Percentiles rank a stretch among this genome's conserved stretches.
phyloP scores from a whole-genome alignment of 225 moss, liverwort and hornwort genomes.

The Sphagnum tenellum region DNA sequence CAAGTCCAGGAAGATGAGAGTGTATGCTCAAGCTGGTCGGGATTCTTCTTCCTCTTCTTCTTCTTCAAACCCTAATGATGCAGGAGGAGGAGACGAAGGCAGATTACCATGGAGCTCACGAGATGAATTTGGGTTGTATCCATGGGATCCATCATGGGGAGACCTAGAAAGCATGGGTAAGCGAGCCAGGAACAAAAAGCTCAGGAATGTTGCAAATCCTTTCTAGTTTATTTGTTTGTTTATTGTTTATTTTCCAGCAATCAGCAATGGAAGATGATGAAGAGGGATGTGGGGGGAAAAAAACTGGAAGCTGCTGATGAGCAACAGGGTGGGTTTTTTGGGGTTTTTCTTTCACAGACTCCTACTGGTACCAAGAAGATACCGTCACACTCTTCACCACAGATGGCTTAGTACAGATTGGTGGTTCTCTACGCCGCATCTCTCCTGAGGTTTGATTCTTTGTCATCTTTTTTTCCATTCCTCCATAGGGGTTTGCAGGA shows the following conservation, averaged over 20 bases:
- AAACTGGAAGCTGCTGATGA: neutral
- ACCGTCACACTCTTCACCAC: constrained; percentile 75
- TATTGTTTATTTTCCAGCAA: neutral
- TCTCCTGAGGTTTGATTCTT: constrained; percentile 32
- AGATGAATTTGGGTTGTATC: constrained; percentile 82
- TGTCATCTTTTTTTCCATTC: neutral
- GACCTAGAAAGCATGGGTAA: constrained; percentile 39
- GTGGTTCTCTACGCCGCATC: constrained; percentile 60
- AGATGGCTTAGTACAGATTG: constrained; percentile 80
- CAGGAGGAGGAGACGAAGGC: constrained; percentile 38
- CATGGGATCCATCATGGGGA: constrained; percentile 92
- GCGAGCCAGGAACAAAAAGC: neutral
- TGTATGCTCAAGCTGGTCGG: constrained; percentile 13
- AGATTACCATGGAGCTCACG: constrained; percentile 42
- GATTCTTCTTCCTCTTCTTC: constrained; percentile 1
- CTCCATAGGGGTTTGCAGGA: neutral
- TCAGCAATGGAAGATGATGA: neutral
- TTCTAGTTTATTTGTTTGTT: neutral
- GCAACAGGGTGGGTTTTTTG: neutral
- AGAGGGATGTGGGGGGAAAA: too few relatives aligned
- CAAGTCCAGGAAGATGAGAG: neutral
- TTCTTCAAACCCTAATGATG: constrained; percentile 7
- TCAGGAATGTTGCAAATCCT: neutral
- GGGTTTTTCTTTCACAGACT: constrained; percentile 28
- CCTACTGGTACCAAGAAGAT: constrained; percentile 83